Conservation (phyloP, 2,329 filamentous ascomycete genomes). For the Aspergillus latus region DNA sequence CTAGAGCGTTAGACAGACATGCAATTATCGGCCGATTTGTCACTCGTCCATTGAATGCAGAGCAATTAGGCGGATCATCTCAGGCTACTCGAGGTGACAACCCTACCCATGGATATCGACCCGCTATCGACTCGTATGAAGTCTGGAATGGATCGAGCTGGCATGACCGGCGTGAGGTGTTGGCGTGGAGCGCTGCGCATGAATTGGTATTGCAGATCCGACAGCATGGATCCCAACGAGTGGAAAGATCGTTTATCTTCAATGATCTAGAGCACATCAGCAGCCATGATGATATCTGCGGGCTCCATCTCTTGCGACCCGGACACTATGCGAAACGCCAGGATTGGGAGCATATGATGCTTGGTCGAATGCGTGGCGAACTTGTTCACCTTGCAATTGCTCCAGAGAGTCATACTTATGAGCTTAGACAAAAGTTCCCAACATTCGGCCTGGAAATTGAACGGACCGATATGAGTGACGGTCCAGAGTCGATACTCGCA, state of each 20-base stretch:
- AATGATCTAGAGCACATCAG: conserved; percentile 52
- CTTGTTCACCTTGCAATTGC: conserved; percentile 44
- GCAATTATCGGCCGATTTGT: conserved; percentile 57
- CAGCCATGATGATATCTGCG: conserved; percentile 60
- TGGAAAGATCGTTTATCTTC: conserved; percentile 53
- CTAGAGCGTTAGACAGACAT: conserved; percentile 57
- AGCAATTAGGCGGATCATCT: conserved; percentile 32
- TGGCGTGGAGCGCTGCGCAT: conserved; percentile 62
- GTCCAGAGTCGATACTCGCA: conserved; percentile 48
- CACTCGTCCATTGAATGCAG: conserved; percentile 46
- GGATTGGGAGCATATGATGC: conserved; percentile 50
- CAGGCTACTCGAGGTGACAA: conserved; percentile 48
- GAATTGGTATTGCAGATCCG: conserved; percentile 54
- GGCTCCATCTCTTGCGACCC: conserved; percentile 53
- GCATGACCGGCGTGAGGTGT: conserved; percentile 54
- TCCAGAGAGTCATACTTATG: conserved; percentile 28
- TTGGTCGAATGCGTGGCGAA: conserved; percentile 58
- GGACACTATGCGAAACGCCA: conserved; percentile 35
- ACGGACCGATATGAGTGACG: conserved; percentile 49
- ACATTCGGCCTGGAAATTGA: conserved; percentile 49
- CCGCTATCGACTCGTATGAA: conserved; percentile 60
- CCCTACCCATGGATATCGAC: conserved; percentile 57
- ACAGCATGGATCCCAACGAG: conserved; percentile 38
- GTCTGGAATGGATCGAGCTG: conserved; percentile 48
- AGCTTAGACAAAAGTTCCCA: conserved; percentile 42